phyloP scores from a whole-genome alignment of 805 yeast genomes.

The Metschnikowia dekortorum region DNA sequence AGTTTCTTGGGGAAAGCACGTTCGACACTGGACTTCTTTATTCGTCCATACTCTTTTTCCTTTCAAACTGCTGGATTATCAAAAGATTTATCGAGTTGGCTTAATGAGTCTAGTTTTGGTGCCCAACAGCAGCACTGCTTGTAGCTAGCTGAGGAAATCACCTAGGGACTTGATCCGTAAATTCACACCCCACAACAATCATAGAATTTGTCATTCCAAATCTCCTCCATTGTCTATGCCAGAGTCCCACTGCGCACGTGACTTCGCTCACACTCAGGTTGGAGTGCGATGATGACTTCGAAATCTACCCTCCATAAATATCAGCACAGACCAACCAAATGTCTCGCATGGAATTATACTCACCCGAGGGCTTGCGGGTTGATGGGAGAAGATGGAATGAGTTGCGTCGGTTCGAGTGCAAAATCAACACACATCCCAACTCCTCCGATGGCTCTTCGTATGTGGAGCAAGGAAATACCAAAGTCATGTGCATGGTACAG shows the following conservation, averaged over 20 bases:
- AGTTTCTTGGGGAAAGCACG: slow-evolving; percentile 67
- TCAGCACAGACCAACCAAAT: slow-evolving; percentile 21
- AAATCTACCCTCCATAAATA: neutral
- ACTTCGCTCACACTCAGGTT: neutral
- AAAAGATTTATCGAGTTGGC: slow-evolving; percentile 46
- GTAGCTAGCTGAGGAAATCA: neutral
- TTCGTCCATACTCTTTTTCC: slow-evolving; percentile 56
- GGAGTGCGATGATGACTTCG: slow-evolving; percentile 4
- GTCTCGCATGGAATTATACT: slow-evolving; percentile 77
- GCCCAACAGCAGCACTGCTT: neutral
- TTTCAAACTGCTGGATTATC: slow-evolving; percentile 57
- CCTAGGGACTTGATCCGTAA: neutral
- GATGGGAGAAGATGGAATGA: slow-evolving; percentile 98
- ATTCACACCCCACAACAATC: too few relatives aligned
- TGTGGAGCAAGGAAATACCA: slow-evolving; percentile 88
- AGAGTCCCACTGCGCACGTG: slow-evolving; percentile 4
- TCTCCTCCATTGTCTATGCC: too few relatives aligned
- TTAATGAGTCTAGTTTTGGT: neutral
- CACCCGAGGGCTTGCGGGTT: slow-evolving; percentile 89
- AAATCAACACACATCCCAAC: slow-evolving; percentile 81
- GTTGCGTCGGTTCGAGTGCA: slow-evolving; percentile 73
- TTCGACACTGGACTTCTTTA: slow-evolving; percentile 57
- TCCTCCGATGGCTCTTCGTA: slow-evolving; percentile 90
- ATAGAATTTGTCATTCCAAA: too few relatives aligned
- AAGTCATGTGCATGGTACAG: slow-evolving; percentile 74